Base-by-base conservation (phyloP, 192 early-diverging fungal species). In the Cladochytrium replicatum region DNA sequence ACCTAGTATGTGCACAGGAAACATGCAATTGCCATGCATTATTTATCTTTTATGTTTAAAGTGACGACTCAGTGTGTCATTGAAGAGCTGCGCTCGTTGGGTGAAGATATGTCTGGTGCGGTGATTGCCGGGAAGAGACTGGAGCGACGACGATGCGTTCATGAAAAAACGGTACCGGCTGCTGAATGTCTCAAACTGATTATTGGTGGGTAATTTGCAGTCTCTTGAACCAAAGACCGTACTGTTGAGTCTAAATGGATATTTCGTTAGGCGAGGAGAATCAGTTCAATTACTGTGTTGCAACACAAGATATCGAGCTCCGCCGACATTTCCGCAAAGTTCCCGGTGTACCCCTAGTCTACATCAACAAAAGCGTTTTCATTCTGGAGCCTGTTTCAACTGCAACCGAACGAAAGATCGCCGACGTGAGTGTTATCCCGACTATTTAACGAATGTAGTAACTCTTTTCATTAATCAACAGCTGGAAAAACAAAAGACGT, bases 341-440 rank as follows among this genome's bases (percentile, higher is more conserved):
- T 3, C 77, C 89, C 3, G 93, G 89, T 2, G 83, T 87, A 0
- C 93, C 93, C 3, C 54, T 97, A n/a, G 32, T 97, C 4, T 84
- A 90, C 57, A 77, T 92, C 47, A 86, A 79, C 44, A 78, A 83
- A 31, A 68, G 71, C 26, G 75, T 88, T 2, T 40, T 93, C 5
- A 77, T 93, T 15, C 59, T 97, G 34, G 93, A 95, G 59, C 86
- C 83, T 4, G 78, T 84, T 3, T 72, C 76, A 0, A 37, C 67
- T 2, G 72, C 54, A 2, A 77, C 79, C 8, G 50, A 69, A 28
- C 61, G 73, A 6, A 54, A 45, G 15, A 48, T 63, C 8, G 58
- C 73, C 51, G 26, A 75, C 57, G 75, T 74, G 58, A 27, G 42
- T 48, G 38, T 30, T 26, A 13, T 11, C 24, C 22, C 25, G 28